Evolutionary conservation across 2,329 filamentous ascomycete genomes (phyloP).

Genomic region (Aureobasidium mangrovei): DNA sequence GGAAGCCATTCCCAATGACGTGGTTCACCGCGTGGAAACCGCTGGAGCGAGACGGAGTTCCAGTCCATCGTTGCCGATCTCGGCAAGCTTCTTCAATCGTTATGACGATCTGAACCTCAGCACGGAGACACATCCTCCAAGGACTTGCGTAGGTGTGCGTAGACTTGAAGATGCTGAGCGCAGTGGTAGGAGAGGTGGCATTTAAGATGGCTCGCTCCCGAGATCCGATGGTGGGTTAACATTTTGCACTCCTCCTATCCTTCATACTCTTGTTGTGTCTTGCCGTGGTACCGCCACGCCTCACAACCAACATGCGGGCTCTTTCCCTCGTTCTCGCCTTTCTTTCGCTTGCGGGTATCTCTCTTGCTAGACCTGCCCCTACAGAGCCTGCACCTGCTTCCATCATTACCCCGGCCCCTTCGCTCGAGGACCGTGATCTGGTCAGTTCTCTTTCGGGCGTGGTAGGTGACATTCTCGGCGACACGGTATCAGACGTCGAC

Average conservation of each 20-base stretch:
- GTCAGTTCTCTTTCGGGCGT: slow-evolving; percentile 13
- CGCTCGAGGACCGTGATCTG: slow-evolving; percentile 14
- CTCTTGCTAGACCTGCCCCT: slow-evolving; percentile 14
- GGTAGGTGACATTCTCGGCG: not conserved
- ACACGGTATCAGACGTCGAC: slow-evolving; percentile 10
- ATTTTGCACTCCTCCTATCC: not conserved
- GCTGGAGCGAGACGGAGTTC: not conserved
- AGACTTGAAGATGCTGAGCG: no score
- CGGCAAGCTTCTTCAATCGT: not conserved
- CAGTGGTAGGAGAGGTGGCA: no score
- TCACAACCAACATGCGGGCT: not conserved
- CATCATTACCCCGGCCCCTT: not conserved
- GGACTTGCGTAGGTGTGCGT: not conserved
- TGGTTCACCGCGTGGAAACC: not conserved
- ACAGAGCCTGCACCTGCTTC: slow-evolving; percentile 7
- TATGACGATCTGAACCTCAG: slow-evolving; percentile 4
- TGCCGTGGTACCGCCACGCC: not conserved
- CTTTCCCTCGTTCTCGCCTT: not conserved
- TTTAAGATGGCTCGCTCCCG: no score
- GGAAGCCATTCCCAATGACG: not conserved
- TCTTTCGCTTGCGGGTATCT: not conserved
- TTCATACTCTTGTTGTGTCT: not conserved
- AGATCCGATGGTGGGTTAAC: not conserved
- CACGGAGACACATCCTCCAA: not conserved
- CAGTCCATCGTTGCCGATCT: not conserved